Conservation (phyloP, 1,284 basidiomycete genomes). For the Coriolopsis trogii region DNA sequence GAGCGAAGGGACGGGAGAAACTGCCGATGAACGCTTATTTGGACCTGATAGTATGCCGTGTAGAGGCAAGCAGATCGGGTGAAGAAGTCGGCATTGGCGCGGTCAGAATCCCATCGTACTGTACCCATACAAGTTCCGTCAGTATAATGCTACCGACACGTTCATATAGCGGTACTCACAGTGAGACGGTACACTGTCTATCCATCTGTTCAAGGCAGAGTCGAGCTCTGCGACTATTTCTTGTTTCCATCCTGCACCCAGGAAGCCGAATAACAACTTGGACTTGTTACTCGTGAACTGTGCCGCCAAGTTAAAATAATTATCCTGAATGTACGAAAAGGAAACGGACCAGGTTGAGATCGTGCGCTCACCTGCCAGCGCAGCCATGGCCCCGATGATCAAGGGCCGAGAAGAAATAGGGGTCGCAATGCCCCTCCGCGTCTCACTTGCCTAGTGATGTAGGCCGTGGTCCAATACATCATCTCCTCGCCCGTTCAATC, state of each 20-base stretch:
- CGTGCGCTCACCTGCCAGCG: too few species aligned
- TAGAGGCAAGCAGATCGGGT: constrained; percentile 74
- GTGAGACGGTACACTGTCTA: constrained; percentile 58
- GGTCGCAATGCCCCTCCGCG: too few species aligned
- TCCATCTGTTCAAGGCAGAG: constrained; percentile 64
- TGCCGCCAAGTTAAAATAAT: not conserved
- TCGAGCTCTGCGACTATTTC: constrained; percentile 60
- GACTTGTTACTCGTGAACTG: constrained; percentile 65
- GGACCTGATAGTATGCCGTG: constrained; percentile 69
- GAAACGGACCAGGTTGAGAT: constrained; percentile 48
- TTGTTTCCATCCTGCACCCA: constrained; percentile 54
- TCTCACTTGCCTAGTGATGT: too few species aligned
- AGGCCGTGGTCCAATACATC: too few species aligned
- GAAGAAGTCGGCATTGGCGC: constrained; percentile 59
- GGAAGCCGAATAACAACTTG: constrained; percentile 45
- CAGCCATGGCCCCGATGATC: too few species aligned
- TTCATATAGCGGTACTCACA: constrained; percentile 6
- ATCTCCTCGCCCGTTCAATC: too few species aligned
- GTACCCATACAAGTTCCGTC: too few species aligned
- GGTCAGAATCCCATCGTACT: constrained; percentile 59
- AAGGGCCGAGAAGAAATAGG: too few species aligned
- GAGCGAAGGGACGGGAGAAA: constrained; percentile 71
- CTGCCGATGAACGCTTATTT: constrained; percentile 80
- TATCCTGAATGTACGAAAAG: not conserved
- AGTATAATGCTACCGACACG: too few species aligned